Evolutionary conservation across 2,329 filamentous ascomycete genomes (phyloP), one percentile per base, ranked within the genome.

Genomic region (Magnaporthiopsis poae): DNA sequence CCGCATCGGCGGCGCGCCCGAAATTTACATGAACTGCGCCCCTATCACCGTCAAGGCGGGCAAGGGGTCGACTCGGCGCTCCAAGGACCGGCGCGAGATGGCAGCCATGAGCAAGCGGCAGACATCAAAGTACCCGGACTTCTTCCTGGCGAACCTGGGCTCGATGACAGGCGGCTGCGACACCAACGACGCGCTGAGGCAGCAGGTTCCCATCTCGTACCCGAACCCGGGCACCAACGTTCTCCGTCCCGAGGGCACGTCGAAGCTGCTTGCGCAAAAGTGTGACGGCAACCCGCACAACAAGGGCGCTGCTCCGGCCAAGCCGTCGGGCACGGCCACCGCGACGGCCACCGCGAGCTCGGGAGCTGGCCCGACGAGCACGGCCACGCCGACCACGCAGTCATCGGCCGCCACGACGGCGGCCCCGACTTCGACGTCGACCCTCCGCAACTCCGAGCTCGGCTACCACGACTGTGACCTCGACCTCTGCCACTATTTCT

Each of bases 1-100:
- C 75, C 80, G 81, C 69, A 74, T 86, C 21, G 68, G 69, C 1
- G 86, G 86, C 7, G 86, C 87, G 69, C 80, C 86, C 25, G 86
- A 89, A 72, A 85, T 87, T 80, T 90, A 90, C 77, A 88, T 88
- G 84, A 87, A 87, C 74, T 89, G 87, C 69, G 86, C 86, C 0
- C 81, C 82, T 15, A 81, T 88, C 25, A 60, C n/a, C 27, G 79
- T 80, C 25, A 82, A 88, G 66, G 73, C 72, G 0, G 73, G 64
- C 29, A 70, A 69, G 68, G 67, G 69, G 4, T 9, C 31, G 62
- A 52, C 65, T 0, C 39, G 39, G 13, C 39, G 39, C 3, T 13
- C 11, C 39, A 68, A 67, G 21, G 67, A 69, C 25, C 21, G 52
- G n/a, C 29, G 36, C n/a, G 80, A 85, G 69, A 73, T 76, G 35